A percentile compares a stretch with the other conserved stretches of the same genome.
Conservation (phyloP, 2,329 filamentous ascomycete genomes). For the Fusarium palustre region DNA sequence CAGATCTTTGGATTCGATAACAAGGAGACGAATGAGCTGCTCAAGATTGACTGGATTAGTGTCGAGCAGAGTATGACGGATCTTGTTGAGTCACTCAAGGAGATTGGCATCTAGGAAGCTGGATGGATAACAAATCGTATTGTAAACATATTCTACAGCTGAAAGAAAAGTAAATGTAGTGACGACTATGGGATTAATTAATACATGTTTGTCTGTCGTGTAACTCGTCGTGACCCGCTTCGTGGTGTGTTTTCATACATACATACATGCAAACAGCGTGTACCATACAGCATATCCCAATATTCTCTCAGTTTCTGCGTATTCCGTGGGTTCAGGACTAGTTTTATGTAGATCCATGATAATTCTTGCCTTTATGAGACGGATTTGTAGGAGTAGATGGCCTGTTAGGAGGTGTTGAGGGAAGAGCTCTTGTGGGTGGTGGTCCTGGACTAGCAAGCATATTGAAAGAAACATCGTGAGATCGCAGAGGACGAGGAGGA, state of each 20-base stretch:
- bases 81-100: conserved; percentile 71
- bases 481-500: conserved; percentile 25
- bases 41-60: conserved; percentile 71
- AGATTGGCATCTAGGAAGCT: conserved; percentile 47
- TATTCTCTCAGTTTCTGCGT: neutral
- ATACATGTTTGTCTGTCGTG: conserved; percentile 14
- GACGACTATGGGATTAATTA: neutral
- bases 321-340: accelerated
- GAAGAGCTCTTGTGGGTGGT: conserved; percentile 59
- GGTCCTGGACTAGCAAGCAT: conserved; percentile 55
- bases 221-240: conserved; percentile 13
- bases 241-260: conserved; percentile 14
- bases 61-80: conserved; percentile 73
- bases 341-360: neutral
- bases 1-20: conserved; percentile 68
- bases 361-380: conserved; percentile 10
- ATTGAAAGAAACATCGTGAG: conserved; percentile 24
- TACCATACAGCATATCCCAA: neutral
- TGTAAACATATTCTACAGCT: conserved; percentile 7
- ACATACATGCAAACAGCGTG: conserved; percentile 6
- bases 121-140: neutral
- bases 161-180: neutral
- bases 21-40: conserved; percentile 65
- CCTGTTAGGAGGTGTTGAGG: conserved; percentile 34
- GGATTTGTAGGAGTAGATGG: conserved; percentile 30